Evolutionary conservation across 129 eudicot genomes (phyloP).

Genomic region (Escallonia herrerae): DNA sequence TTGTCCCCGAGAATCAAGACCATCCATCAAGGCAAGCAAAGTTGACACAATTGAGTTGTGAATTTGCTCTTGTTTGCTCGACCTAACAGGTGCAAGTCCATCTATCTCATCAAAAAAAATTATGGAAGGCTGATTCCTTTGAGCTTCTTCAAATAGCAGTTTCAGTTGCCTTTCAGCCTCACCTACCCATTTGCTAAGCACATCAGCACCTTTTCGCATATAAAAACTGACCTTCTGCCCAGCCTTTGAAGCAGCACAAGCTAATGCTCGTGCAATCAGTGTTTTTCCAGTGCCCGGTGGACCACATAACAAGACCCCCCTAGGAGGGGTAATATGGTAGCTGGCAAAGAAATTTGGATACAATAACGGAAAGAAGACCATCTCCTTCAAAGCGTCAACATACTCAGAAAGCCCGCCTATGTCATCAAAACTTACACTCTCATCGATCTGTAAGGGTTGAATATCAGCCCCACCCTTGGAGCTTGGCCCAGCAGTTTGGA

Average conservation of each 20-base stretch:
- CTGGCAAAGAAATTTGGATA: slow-evolving; percentile 95
- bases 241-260: slow-evolving; percentile 99
- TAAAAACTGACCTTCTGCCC: slow-evolving; percentile 98
- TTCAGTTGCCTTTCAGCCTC: slow-evolving; percentile 98
- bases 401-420: slow-evolving; percentile 95
- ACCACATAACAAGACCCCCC: slow-evolving; percentile 92
- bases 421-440: slow-evolving; percentile 87
- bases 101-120: slow-evolving; percentile 97
- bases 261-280: slow-evolving; percentile 88
- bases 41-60: slow-evolving; percentile 98
- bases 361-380: slow-evolving; percentile 91
- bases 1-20: slow-evolving; percentile 98
- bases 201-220: slow-evolving; percentile 99
- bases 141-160: slow-evolving; percentile 95
- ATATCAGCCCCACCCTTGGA: slow-evolving; percentile 99
- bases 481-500: slow-evolving; percentile 98
- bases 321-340: slow-evolving; percentile 94
- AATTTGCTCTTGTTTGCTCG: slow-evolving; percentile 98
- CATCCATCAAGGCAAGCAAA: slow-evolving; percentile 95
- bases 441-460: slow-evolving; percentile 90
- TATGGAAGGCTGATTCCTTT: slow-evolving; percentile 93
- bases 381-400: slow-evolving; percentile 91
- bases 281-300: slow-evolving; percentile 99
- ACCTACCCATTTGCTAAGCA: slow-evolving; percentile 99
- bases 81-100: slow-evolving; percentile 98